phyloP scores from a whole-genome alignment of 495 filamentous ascomycete genomes.

The Xeromyces bisporus region DNA sequence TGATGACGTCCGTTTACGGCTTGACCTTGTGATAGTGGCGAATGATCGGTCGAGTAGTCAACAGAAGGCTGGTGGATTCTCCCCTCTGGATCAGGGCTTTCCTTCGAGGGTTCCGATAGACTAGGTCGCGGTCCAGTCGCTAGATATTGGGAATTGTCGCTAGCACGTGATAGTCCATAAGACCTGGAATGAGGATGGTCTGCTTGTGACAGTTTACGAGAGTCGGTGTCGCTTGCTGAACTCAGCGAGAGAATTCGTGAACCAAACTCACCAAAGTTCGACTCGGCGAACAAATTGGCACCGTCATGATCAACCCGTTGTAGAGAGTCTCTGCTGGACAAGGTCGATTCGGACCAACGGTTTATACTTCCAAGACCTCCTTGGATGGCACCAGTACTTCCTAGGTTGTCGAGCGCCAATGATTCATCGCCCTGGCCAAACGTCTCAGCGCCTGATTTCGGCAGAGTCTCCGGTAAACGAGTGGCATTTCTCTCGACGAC shows the following conservation, averaged over 20 bases:
- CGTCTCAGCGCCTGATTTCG: too few relatives aligned
- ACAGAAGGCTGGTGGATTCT: too few relatives aligned
- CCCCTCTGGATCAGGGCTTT: too few relatives aligned
- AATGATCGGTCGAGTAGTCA: conserved; percentile 1
- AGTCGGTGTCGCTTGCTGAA: conserved; percentile 3
- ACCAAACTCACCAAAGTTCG: conserved; percentile 24
- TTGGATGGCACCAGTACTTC: conserved; percentile 29
- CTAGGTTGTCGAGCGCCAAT: conserved; percentile 1
- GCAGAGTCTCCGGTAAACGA: too few relatives aligned
- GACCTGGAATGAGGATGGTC: background rate
- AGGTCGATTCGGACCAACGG: conserved; percentile 67
- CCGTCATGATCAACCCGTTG: conserved; percentile 22
- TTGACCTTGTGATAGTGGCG: conserved; percentile 5
- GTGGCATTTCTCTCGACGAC: too few relatives aligned
- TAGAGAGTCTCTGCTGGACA: conserved; percentile 47
- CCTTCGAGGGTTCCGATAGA: too few relatives aligned
- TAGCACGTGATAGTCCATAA: background rate
- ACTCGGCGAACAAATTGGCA: conserved; percentile 38
- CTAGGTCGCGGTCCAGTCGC: too few relatives aligned
- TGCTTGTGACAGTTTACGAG: conserved; percentile 5
- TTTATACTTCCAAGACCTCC: conserved; percentile 60
- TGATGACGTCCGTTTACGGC: conserved; percentile 1
- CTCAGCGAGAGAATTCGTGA: conserved; percentile 8
- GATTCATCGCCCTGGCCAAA: background rate
- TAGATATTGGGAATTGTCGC: too few relatives aligned